Conservation (phyloP, 2,329 filamentous ascomycete genomes). For the Ascochyta pisi region DNA sequence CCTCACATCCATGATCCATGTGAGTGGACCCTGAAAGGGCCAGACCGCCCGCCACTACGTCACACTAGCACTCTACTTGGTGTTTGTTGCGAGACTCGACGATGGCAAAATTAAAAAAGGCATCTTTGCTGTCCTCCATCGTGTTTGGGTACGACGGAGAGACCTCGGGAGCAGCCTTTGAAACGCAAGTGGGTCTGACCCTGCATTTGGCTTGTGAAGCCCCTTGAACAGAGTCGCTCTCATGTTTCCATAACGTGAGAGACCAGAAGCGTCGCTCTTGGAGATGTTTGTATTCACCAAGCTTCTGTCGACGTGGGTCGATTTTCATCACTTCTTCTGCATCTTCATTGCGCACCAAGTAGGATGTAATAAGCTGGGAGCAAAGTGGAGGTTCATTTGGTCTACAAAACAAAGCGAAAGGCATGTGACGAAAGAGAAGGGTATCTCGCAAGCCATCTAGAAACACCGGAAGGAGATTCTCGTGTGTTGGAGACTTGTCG, state of each 20-base stretch:
- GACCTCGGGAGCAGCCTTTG: neutral
- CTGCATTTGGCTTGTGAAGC: neutral
- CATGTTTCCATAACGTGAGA: too few relatives aligned
- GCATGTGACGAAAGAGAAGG: constrained; percentile 17
- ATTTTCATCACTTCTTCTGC: too few relatives aligned
- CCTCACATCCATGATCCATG: constrained; percentile 9
- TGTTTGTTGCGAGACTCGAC: constrained; percentile 12
- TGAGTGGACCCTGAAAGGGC: constrained; percentile 9
- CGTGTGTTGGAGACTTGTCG: neutral
- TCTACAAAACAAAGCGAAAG: neutral
- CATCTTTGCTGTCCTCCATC: neutral
- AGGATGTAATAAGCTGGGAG: neutral
- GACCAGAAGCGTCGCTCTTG: too few relatives aligned
- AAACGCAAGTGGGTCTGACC: neutral
- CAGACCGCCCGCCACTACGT: neutral
- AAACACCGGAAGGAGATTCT: neutral
- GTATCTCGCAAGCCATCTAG: constrained; percentile 25
- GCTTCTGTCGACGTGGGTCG: too few relatives aligned
- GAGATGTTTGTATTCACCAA: too few relatives aligned
- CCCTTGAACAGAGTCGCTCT: too few relatives aligned
- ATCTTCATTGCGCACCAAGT: too few relatives aligned
- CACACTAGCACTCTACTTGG: constrained; percentile 2
- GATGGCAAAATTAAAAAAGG: neutral
- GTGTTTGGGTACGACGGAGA: neutral
- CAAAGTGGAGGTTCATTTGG: neutral